Conservation (phyloP, 2,329 filamentous ascomycete genomes). For the Botryotinia narcissicola region DNA sequence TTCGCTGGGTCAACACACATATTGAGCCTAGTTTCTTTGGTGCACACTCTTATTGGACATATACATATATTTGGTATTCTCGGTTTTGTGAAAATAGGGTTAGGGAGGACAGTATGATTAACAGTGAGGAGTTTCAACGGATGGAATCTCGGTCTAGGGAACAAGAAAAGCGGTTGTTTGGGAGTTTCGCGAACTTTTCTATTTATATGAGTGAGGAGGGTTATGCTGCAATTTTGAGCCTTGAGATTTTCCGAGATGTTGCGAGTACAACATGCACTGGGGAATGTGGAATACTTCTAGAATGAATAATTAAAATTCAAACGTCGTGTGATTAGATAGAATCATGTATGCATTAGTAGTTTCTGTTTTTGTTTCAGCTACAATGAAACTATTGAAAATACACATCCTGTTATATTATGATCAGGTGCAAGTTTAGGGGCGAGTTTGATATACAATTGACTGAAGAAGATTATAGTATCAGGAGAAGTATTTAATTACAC, state of each 20-base stretch:
- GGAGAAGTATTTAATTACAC: not conserved
- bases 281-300: not conserved
- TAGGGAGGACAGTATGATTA: not conserved
- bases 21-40: not conserved
- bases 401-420: no score
- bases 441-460: no score
- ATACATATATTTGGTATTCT: not conserved
- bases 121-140: not conserved
- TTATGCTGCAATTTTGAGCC: not conserved
- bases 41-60: not conserved
- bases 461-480: not conserved
- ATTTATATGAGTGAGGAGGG: not conserved
- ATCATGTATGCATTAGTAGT: not conserved
- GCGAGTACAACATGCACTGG: not conserved
- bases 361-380: not conserved
- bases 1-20: not conserved
- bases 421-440: no score
- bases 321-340: not conserved
- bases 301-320: not conserved
- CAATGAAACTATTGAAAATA: no score
- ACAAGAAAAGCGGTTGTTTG: not conserved
- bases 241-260: not conserved
- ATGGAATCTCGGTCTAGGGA: not conserved
- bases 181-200: not conserved
- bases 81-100: not conserved